Evolutionary conservation across 2,329 filamentous ascomycete genomes (phyloP), one percentile per base, ranked within the genome.

Genomic region (Aureobasidium uvarum): DNA sequence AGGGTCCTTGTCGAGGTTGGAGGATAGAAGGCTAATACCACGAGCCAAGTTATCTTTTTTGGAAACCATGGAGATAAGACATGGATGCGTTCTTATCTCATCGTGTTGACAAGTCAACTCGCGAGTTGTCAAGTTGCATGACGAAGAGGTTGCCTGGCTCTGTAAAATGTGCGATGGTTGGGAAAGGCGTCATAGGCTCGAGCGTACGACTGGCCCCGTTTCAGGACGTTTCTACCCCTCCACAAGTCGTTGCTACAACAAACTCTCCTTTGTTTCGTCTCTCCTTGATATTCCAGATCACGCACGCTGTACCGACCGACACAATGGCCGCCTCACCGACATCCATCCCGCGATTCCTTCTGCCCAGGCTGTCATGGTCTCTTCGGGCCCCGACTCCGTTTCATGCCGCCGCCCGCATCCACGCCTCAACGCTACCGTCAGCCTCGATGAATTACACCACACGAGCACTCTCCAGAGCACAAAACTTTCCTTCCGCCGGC

Each of bases 261-360:
- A 62, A 62, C 58, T 62, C 58, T 62, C 58, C 58, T 51, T 62
- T 62, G 58, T 62, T 62, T 62, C 58, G 58, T 39, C 46, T 62
- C 58, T 62, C 46, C 45, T 51, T 51, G 38, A 36, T 3, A 54
- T 23, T 31, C 13, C 50, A 64, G 16, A 31, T 45, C 38, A n/a
- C 54, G 5, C 16, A 41, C 13, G 41, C 52, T 23, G 38, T 56
- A 45, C 38, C 25, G 18, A 55, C 25, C 39, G n/a, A 63, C 23
- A 31, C 62, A 38, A 65, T 58, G 62, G 28, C 51, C 18, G 41
- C 62, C 41, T 51, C 51, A 48, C 58, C 52, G 10, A 20, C 71
- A 28, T 71, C 71, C 46, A 72, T 78, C 63, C 74, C 77, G 63
- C 77, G 77, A 54, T 75, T 77, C 43, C 69, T 78, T n/a, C 63